These are phyloP conservation scores for Pseudozyma thailandica DNA, from an alignment of 1,284 basidiomycete genomes.

Conservation along the genomic window DNA sequence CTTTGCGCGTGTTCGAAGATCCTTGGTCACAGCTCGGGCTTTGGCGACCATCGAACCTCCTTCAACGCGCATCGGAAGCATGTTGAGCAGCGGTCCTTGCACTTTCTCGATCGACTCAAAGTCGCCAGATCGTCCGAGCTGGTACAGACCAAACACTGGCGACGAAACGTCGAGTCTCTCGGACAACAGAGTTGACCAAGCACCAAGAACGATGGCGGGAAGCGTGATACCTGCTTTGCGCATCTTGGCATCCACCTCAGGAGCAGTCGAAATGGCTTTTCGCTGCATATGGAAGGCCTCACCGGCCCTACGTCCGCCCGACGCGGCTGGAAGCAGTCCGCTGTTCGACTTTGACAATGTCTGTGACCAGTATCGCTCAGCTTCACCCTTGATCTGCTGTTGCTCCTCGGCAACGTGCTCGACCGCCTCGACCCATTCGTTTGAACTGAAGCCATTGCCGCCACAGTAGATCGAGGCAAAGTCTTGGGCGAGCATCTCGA, in stretches of 20 bases:
- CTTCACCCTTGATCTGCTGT: slow-evolving; percentile 4
- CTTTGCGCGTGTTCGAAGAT: slow-evolving; percentile 24
- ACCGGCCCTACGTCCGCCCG: neutral
- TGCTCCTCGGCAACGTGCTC: slow-evolving; percentile 17
- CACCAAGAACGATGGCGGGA: slow-evolving; percentile 41
- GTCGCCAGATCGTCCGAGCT: slow-evolving; percentile 39
- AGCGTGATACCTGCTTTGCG: slow-evolving; percentile 32
- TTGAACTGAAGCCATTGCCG: slow-evolving; percentile 7
- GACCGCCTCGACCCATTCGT: slow-evolving; percentile 31
- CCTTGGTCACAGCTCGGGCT: slow-evolving; percentile 6
- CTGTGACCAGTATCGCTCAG: slow-evolving; percentile 31
- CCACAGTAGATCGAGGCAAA: slow-evolving; percentile 42
- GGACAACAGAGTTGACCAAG: slow-evolving; percentile 45
- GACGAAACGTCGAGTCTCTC: slow-evolving; percentile 4
- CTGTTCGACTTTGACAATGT: slow-evolving; percentile 7
- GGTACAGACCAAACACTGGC: slow-evolving; percentile 52
- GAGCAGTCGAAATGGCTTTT: slow-evolving; percentile 5
- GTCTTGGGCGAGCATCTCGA: slow-evolving; percentile 57
- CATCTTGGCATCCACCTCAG: slow-evolving; percentile 15
- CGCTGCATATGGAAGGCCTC: slow-evolving; percentile 22
- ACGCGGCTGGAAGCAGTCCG: slow-evolving; percentile 8
- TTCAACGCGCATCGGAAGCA: slow-evolving; percentile 46
- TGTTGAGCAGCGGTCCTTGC: slow-evolving; percentile 49
- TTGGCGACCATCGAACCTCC: slow-evolving; percentile 11
- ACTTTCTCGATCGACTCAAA: slow-evolving; percentile 45